Conservation (phyloP, 2,329 filamentous ascomycete species). For the Thermothelomyces thermophilus region DNA sequence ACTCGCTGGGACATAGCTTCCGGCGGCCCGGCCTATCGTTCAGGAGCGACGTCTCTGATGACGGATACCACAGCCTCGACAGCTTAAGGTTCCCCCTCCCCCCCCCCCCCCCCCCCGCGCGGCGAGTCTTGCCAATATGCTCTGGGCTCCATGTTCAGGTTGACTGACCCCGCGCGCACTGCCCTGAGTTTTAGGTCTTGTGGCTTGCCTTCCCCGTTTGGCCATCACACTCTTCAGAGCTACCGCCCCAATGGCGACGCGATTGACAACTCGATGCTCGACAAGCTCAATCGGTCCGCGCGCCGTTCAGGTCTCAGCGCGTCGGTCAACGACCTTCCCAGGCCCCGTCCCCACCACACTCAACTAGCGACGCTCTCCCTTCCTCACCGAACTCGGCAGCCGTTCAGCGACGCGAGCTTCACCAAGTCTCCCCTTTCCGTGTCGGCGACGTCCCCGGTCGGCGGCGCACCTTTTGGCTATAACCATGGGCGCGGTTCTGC, state of each 20-base stretch:
- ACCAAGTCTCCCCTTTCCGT: conserved; percentile 40
- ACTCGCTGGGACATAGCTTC: conserved; percentile 32
- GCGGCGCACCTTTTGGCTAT: conserved; percentile 37
- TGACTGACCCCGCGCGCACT: not conserved
- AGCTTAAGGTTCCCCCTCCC: conserved; percentile 21
- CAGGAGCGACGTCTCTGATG: conserved; percentile 20
- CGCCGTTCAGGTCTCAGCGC: conserved; percentile 39
- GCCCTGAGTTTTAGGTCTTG: conserved; percentile 17
- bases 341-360: conserved; percentile 34
- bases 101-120: not conserved
- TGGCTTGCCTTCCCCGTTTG: conserved; percentile 31
- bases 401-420: conserved; percentile 39
- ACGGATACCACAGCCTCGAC: conserved; percentile 26
- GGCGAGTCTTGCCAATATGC: no score
- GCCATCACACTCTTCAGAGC: conserved; percentile 40
- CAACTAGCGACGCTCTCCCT: conserved; percentile 42
- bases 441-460: conserved; percentile 43
- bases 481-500: conserved; percentile 22
- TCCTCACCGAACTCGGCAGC: conserved; percentile 37
- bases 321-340: conserved; percentile 35
- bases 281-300: conserved; percentile 47
- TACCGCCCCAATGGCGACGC: conserved; percentile 40
- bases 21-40: conserved; percentile 22
- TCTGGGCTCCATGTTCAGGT: not conserved
- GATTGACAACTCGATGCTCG: conserved; percentile 46